These are phyloP conservation scores for Trichosporon sp. DNA, from an alignment of 1,284 basidiomycete genomes.

Conservation along the genomic window DNA sequence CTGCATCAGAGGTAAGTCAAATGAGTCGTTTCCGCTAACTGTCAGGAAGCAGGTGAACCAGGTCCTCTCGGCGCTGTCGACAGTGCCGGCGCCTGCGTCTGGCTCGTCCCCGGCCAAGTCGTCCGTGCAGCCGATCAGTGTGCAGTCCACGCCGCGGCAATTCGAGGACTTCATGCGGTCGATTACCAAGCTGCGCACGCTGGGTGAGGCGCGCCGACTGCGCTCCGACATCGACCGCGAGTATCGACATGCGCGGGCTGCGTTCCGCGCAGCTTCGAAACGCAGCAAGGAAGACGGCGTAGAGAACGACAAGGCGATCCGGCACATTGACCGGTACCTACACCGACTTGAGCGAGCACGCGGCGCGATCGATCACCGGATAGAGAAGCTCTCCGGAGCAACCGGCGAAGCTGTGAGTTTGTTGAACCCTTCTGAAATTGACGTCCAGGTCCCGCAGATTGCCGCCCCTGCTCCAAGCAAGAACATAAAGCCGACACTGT, in stretches of 20 bases:
- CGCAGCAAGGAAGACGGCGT: constrained; percentile 27
- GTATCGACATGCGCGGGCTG: constrained; percentile 72
- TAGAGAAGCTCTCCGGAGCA: constrained; percentile 74
- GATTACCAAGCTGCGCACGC: constrained; percentile 75
- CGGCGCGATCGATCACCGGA: constrained; percentile 79
- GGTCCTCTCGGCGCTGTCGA: constrained; percentile 60
- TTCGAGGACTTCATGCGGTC: constrained; percentile 88
- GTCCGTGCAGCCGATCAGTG: constrained; percentile 39
- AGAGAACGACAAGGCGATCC: constrained; percentile 21
- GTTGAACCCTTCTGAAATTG: background rate
- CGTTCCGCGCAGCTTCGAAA: constrained; percentile 28
- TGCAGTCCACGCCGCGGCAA: constrained; percentile 61
- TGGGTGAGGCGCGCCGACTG: constrained; percentile 83
- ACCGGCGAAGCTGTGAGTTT: constrained; percentile 59
- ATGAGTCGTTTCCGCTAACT: background rate
- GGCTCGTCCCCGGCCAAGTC: constrained; percentile 22
- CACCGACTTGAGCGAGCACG: constrained; percentile 86
- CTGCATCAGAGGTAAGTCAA: constrained; percentile 46
- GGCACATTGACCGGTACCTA: constrained; percentile 69
- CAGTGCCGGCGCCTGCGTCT: constrained; percentile 38
- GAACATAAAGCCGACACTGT: constrained; percentile 33
- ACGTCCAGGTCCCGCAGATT: background rate
- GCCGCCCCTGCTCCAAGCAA: background rate
- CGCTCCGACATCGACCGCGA: constrained; percentile 88
- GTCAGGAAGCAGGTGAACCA: constrained; percentile 59